Base-by-base conservation (phyloP, 2,329 filamentous ascomycete species). In the Graphilbum ipis-grandicollis region DNA sequence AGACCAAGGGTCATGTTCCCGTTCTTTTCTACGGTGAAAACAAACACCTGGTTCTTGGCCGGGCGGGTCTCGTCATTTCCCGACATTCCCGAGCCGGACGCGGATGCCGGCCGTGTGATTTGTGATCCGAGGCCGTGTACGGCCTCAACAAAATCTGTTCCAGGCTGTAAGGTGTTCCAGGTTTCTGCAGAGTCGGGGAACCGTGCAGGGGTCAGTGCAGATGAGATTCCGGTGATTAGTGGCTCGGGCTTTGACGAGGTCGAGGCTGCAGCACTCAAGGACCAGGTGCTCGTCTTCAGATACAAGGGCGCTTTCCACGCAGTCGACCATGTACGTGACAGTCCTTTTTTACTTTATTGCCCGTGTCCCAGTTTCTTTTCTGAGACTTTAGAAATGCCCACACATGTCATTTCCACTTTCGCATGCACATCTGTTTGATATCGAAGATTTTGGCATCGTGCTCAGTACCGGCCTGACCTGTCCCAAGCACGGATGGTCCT, bases 401-500 rank as follows among this genome's bases (percentile, higher is more conserved):
- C 77, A 82, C 45, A 71, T 68, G 1, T 67, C 74, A 0, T 81
- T 68, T 39, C 75, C 77, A 0, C 60, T 82, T 2, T 78, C 74
- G 0, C 62, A 68, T 31, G 75, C 71, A 0, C 65, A 55, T 0
- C 59, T 74, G 0, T 80, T 79, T 40, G 77, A 82, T 37, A 80
- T 82, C 46, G 77, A 82, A 45, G 77, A 82, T 41, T 82, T 46
- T 35, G 44, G 77, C 0, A 56, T 78, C 3, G 59, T 65, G 5
- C 51, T 78, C 7, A 76, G 71, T 38, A 63, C 71, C 0, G 77
- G 75, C 0, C 55, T 82, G 4, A 66, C 63, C 0, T 82, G 77
- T 50, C 73, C 75, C 0, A 79, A 79, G 43, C 76, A 81, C 42
- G 69, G 62, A 5, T 82, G 77, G 77, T 75, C 73, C 0, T 82